These are phyloP conservation scores for Daldinia concentrica DNA, from an alignment of 495 filamentous ascomycete species.

Conservation along the genomic window DNA sequence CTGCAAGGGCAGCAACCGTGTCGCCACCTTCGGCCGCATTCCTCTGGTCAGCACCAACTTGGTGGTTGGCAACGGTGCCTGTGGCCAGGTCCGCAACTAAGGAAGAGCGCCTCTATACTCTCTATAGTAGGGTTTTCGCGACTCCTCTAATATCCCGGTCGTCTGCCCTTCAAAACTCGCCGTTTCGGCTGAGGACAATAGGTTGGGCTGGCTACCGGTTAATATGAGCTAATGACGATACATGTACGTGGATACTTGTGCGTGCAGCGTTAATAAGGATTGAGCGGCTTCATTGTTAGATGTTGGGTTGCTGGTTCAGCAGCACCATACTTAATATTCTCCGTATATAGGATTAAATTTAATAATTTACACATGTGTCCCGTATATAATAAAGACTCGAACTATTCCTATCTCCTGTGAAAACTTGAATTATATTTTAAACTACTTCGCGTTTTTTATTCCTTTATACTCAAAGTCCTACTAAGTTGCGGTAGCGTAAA, in stretches of 20 bases:
- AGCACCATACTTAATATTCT: slow-evolving; percentile 11
- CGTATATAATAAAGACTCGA: background rate
- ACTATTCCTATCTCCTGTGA: too few relatives aligned
- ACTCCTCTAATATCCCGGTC: background rate
- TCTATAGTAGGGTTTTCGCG: background rate
- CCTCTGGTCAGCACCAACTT: background rate
- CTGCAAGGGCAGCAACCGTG: background rate
- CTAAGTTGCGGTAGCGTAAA: too few relatives aligned
- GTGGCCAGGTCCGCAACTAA: slow-evolving; percentile 13
- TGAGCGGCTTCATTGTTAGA: background rate
- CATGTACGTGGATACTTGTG: background rate
- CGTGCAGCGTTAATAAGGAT: background rate
- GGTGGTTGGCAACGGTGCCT: slow-evolving; percentile 22
- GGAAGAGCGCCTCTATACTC: background rate
- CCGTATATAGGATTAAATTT: slow-evolving; percentile 13
- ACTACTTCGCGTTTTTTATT: too few relatives aligned
- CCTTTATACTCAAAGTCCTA: too few relatives aligned
- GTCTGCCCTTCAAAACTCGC: background rate
- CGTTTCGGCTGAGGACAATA: background rate
- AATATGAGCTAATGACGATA: slow-evolving; percentile 4
- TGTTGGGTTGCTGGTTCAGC: background rate
- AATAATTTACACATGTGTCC: slow-evolving; percentile 4
- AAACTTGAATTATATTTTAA: too few relatives aligned
- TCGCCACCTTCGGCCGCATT: slow-evolving; percentile 4
- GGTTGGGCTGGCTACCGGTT: background rate